Percentiles rank a stretch among this genome's conserved stretches.
These are phyloP conservation scores for Pyrenophora tritici-repentis DNA, from an alignment of 2,329 filamentous ascomycete genomes.

Conservation along the genomic window DNA sequence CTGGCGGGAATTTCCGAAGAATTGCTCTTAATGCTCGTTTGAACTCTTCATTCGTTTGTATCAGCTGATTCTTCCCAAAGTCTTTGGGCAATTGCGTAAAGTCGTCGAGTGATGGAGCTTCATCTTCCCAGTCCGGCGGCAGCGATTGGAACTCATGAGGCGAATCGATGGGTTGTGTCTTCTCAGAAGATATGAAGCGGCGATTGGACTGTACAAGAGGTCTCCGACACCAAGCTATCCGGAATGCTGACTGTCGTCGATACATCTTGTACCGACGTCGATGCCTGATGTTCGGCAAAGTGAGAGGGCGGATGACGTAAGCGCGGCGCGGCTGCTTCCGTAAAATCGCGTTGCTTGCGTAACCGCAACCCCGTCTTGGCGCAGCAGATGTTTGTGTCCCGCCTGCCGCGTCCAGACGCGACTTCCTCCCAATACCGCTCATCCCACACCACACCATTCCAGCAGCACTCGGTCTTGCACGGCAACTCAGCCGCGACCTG, in stretches of 20 bases:
- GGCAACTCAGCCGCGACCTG: not conserved
- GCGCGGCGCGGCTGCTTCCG: constrained; percentile 24
- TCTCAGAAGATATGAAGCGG: constrained; percentile 35
- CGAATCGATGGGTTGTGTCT: constrained; percentile 23
- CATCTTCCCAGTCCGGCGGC: constrained; percentile 73
- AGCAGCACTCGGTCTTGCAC: constrained; percentile 4
- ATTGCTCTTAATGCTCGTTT: constrained; percentile 88
- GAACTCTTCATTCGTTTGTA: constrained; percentile 89
- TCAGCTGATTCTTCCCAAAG: constrained; percentile 95
- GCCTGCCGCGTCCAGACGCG: constrained; percentile 17
- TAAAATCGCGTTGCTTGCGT: constrained; percentile 2
- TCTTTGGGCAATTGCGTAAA: constrained; percentile 78
- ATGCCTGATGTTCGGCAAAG: constrained; percentile 29
- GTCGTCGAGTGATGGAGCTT: constrained; percentile 70
- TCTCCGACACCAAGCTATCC: constrained; percentile 35
- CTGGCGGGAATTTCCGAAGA: constrained; percentile 91
- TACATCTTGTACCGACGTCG: constrained; percentile 35
- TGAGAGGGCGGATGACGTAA: constrained; percentile 32
- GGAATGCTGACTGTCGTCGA: constrained; percentile 35
- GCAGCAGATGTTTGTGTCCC: constrained; percentile 13
- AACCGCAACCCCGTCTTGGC: constrained; percentile 10
- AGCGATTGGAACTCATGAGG: constrained; percentile 38
- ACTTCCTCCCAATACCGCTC: constrained; percentile 14
- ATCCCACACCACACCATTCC: constrained; percentile 8
- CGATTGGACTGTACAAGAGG: constrained; percentile 30